Evolutionary conservation across 2,329 filamentous ascomycete genomes (phyloP).

Genomic region (Colletotrichum neosansevieriae): DNA sequence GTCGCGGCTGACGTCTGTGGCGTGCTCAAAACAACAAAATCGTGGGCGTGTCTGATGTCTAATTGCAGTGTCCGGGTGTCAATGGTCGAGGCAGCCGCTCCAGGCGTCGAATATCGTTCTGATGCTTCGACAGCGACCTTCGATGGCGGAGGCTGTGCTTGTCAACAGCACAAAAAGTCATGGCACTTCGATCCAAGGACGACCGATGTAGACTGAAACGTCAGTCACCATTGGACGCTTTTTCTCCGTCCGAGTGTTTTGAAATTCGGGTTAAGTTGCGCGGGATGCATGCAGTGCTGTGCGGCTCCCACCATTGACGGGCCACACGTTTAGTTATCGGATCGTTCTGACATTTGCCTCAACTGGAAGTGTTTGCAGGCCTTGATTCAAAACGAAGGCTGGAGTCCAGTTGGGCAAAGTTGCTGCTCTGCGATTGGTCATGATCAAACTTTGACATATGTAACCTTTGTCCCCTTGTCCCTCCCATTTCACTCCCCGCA

Average conservation of each 20-base stretch:
- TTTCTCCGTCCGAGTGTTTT: conserved; percentile 38
- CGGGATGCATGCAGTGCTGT: conserved; percentile 12
- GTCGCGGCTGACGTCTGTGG: conserved; percentile 36
- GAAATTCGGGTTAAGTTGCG: conserved; percentile 28
- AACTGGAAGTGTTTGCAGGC: conserved; percentile 40
- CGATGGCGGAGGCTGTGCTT: conserved; percentile 32
- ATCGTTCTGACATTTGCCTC: conserved; percentile 36
- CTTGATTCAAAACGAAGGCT: conserved; percentile 36
- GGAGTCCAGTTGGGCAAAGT: conserved; percentile 26
- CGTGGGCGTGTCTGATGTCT: conserved; percentile 6
- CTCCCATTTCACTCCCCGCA: conserved; percentile 23
- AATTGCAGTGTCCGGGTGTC: conserved; percentile 14
- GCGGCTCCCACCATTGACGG: conserved; percentile 24
- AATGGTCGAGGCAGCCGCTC: conserved; percentile 3
- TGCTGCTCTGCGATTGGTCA: conserved; percentile 41
- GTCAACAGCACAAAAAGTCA: conserved; percentile 26
- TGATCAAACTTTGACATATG: conserved; percentile 41
- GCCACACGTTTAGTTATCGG: conserved; percentile 26
- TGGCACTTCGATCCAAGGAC: conserved; percentile 29
- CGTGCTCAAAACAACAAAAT: conserved; percentile 30
- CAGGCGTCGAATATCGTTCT: conserved; percentile 18
- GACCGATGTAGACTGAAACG: conserved; percentile 39
- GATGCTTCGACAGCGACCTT: conserved; percentile 24
- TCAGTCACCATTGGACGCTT: conserved; percentile 33
- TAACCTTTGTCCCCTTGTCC: conserved; percentile 24